Percentiles rank a stretch among this genome's conserved stretches.
Conservation (phyloP, 495 filamentous ascomycete species). For the Melanomma pulvis-pyrius region DNA sequence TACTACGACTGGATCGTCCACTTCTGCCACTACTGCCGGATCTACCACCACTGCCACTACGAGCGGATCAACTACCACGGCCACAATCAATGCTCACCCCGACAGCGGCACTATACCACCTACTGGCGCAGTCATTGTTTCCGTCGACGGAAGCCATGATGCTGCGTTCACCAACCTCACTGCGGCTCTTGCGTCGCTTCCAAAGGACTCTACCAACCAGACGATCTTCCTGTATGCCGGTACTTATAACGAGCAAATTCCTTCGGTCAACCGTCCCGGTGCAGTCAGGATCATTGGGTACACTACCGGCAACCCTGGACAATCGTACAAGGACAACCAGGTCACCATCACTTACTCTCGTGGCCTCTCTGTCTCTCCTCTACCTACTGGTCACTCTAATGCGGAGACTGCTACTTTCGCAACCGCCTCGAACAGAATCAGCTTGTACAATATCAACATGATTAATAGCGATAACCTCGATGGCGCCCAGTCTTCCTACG, state of each 20-base stretch:
- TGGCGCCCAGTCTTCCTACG: slow-evolving; percentile 24
- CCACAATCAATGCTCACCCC: slow-evolving; percentile 4
- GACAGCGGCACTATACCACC: slow-evolving; percentile 1
- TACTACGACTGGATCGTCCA: not conserved
- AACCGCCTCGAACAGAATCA: slow-evolving; percentile 26
- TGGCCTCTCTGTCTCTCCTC: slow-evolving; percentile 9
- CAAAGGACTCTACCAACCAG: not conserved
- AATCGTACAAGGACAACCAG: slow-evolving; percentile 1
- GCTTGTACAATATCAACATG: slow-evolving; percentile 32
- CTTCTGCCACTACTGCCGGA: too few relatives aligned
- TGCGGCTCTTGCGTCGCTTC: slow-evolving; percentile 6
- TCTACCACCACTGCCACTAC: too few relatives aligned
- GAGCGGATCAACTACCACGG: not conserved
- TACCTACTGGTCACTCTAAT: slow-evolving; percentile 5
- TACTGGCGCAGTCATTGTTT: slow-evolving; percentile 4
- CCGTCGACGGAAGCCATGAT: not conserved
- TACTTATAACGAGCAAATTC: slow-evolving; percentile 6
- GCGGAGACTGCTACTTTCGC: slow-evolving; percentile 19
- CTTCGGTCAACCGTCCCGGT: slow-evolving; percentile 6
- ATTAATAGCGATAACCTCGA: slow-evolving; percentile 32
- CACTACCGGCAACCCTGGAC: not conserved
- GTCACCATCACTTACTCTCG: slow-evolving; percentile 4
- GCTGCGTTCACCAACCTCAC: slow-evolving; percentile 3
- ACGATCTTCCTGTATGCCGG: slow-evolving; percentile 6
- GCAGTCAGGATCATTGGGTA: slow-evolving; percentile 11